Base-by-base conservation (phyloP, 768 basidiomycete genomes). In the Coprinellus aureogranulatus region DNA sequence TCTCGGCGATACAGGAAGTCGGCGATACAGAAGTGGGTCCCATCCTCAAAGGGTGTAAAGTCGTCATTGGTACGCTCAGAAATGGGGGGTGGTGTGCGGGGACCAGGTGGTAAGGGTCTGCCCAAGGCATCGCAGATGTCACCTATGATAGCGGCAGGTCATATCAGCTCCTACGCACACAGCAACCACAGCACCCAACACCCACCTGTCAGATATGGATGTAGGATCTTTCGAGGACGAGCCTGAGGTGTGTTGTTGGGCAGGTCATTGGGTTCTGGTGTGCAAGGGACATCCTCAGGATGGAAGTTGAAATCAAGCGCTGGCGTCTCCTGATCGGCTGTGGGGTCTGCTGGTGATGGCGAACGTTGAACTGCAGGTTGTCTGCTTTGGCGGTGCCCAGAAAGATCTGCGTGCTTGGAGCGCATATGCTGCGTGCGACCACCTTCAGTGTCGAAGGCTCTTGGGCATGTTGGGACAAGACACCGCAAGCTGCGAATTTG, bases 1-100 rank as follows among this genome's bases (percentile, higher is more conserved):
- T 55, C 55, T 6, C 54, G 20, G 1, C 39, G 46, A 46, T 60
- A 68, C 3, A 68, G 45, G 31, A 68, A 60, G 11, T 67, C 61
- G 1, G 62, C 62, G 3, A 60, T 45, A 27, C 58, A 39, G 42
- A 67, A 65, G 16, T 57, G 40, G 6, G 53, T 1, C 1, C 30
- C 25, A 23, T 58, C 44, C 14, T 54, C 51, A 40, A 67, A 68
- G 10, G 67, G 64, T 0, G 30, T 16, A 30, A 34, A 68, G 50
- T 65, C 58, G 22, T 52, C 31, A 18, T 2, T 11, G 10, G 31
- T 27, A 22, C 31, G 20, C n/a, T n/a, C n/a, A 34, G 14, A 14
- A 18, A 16, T 34, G 37, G 14, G 31, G 5, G 50, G 28, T 10
- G 50, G 31, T 31, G 50, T 9, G 4, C 28, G 20, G 25, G 47